Evolutionary conservation across 495 filamentous ascomycete species (phyloP).

Genomic region (Penicillium fimorum): DNA sequence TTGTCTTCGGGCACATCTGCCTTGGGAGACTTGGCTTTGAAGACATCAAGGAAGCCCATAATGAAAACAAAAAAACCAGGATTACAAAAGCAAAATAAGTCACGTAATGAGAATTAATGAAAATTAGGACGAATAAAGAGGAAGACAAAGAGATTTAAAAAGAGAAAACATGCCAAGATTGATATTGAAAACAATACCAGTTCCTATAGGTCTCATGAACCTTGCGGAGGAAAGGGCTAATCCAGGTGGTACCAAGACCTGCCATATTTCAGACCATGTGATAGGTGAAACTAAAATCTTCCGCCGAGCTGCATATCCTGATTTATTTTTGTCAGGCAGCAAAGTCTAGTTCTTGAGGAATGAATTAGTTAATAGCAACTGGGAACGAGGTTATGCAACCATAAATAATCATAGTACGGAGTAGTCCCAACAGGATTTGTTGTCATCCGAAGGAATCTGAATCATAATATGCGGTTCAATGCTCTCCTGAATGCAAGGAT

Average conservation of each 20-base stretch:
- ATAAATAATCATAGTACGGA: neutral
- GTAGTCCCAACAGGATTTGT: neutral
- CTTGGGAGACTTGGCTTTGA: constrained; percentile 14
- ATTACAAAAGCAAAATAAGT: neutral
- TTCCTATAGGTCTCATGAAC: constrained; percentile 29
- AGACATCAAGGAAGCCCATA: constrained; percentile 7
- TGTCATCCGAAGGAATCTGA: neutral
- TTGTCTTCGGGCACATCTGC: constrained; percentile 3
- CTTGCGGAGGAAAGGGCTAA: constrained; percentile 21
- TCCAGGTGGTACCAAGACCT: constrained; percentile 8
- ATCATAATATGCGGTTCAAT: constrained; percentile 5
- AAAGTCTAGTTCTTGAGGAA: neutral
- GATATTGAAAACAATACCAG: constrained; percentile 16
- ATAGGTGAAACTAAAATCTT: constrained; percentile 10
- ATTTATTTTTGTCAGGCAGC: neutral
- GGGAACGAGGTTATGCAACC: neutral
- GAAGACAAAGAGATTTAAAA: constrained; percentile 4
- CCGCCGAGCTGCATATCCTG: constrained; percentile 6
- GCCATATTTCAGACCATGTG: constrained; percentile 14
- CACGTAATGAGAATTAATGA: constrained; percentile 2
- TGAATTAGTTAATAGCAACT: neutral
- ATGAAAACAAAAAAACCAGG: constrained; percentile 3
- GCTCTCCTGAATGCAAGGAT: constrained; percentile 30
- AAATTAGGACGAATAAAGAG: neutral
- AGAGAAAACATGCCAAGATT: constrained; percentile 15